Percentiles rank a stretch among this genome's conserved stretches.
phyloP scores from a whole-genome alignment of 139 green algal species.

The Ulvella scutata region DNA sequence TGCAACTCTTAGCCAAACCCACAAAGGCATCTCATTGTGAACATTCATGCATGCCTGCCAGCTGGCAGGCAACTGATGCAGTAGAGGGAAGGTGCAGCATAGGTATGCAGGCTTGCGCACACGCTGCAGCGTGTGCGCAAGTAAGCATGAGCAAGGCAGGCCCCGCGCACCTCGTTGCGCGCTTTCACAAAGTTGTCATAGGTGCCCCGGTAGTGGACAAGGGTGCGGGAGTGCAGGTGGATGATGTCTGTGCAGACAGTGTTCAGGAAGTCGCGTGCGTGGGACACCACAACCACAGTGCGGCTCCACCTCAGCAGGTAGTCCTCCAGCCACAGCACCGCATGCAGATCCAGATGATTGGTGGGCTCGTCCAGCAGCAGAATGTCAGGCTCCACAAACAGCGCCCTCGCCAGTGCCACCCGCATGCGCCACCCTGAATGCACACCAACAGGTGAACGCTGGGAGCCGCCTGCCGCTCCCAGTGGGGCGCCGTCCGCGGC shows the following conservation, averaged over 20 bases:
- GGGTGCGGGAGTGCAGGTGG: conserved; percentile 52
- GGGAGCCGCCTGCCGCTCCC: not conserved
- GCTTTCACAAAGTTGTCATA: conserved; percentile 77
- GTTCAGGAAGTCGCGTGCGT: conserved; percentile 80
- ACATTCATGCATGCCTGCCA: too few species aligned
- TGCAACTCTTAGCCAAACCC: too few species aligned
- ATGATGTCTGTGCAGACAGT: conserved; percentile 66
- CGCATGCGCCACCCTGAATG: conserved; percentile 48
- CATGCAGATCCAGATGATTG: conserved; percentile 73
- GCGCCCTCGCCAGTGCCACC: conserved; percentile 55
- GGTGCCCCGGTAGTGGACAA: conserved; percentile 56
- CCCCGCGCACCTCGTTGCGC: not conserved
- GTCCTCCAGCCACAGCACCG: conserved; percentile 81
- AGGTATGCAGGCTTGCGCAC: too few species aligned
- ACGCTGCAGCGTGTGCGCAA: too few species aligned
- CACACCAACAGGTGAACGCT: conserved; percentile 21
- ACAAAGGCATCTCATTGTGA: too few species aligned
- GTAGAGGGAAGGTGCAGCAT: too few species aligned
- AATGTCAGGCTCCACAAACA: conserved; percentile 72
- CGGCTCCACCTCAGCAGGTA: conserved; percentile 62
- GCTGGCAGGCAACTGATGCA: too few species aligned
- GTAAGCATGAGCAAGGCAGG: too few species aligned
- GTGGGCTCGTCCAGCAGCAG: conserved; percentile 92
- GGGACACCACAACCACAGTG: conserved; percentile 71
- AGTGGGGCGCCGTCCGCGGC: not conserved